phyloP scores from a whole-genome alignment of 441 rosid species.

The Adansonia grandidieri region DNA sequence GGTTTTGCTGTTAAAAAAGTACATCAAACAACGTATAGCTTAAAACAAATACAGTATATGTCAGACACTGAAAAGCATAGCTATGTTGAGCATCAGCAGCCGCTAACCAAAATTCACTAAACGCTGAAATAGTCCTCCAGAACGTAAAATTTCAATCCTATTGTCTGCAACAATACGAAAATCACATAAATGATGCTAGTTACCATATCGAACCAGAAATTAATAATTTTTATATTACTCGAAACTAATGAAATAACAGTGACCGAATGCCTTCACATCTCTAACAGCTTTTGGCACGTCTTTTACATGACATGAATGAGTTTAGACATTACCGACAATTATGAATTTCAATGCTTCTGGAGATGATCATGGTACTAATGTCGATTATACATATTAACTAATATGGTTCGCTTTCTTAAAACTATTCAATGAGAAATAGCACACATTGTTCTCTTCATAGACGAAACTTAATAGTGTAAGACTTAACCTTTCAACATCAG shows the following conservation, averaged over 20 bases:
- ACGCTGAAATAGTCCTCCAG: slow-evolving; percentile 76
- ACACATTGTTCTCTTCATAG: neutral
- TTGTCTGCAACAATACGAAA: slow-evolving; percentile 56
- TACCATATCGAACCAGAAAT: neutral
- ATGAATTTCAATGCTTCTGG: neutral
- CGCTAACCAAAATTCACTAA: neutral
- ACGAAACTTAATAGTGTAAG: neutral
- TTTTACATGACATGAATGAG: neutral
- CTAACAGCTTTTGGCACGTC: neutral
- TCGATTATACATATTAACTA: neutral
- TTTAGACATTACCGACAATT: neutral
- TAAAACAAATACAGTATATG: slow-evolving; percentile 1
- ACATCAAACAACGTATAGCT: neutral
- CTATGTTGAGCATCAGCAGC: neutral
- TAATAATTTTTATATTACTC: neutral
- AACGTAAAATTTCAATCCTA: slow-evolving; percentile 72
- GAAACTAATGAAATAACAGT: neutral
- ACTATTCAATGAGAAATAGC: neutral
- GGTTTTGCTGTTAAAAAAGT: neutral
- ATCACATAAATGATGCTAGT: neutral
- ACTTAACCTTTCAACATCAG: no score
- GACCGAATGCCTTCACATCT: neutral
- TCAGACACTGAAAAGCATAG: no score
- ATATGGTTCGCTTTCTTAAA: neutral
- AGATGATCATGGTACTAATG: neutral